A percentile compares a stretch with the other conserved stretches of the same genome.
These are phyloP conservation scores for Ceratocystis alfenasii DNA, from an alignment of 2,329 filamentous ascomycete genomes.

Conservation along the genomic window DNA sequence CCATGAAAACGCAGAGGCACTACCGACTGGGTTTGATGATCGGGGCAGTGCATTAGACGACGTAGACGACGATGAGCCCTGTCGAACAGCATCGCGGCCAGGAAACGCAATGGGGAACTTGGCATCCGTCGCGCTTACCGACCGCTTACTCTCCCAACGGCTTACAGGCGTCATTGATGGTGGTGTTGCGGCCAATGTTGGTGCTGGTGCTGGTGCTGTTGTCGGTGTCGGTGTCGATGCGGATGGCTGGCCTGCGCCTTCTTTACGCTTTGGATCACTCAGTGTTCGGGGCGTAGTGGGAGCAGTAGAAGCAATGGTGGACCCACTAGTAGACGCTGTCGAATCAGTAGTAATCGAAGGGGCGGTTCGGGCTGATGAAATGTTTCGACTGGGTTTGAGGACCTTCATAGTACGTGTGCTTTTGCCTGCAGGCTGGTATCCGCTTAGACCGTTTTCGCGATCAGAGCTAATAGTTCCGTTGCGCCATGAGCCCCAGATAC, in stretches of 20 bases:
- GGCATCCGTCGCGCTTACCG: constrained; percentile 17
- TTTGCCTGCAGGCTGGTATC: constrained; percentile 57
- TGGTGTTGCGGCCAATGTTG: constrained; percentile 6
- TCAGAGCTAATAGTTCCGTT: constrained; percentile 44
- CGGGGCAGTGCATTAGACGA: constrained; percentile 34
- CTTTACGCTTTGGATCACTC: constrained; percentile 33
- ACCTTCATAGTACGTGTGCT: constrained; percentile 73
- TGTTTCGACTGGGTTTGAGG: constrained; percentile 62
- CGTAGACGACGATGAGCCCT: constrained; percentile 33
- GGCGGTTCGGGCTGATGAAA: constrained; percentile 39
- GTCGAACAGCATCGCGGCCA: constrained; percentile 42
- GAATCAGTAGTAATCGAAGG: not conserved
- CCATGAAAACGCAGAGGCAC: constrained; percentile 91
- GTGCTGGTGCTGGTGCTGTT: not conserved
- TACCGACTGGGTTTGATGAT: constrained; percentile 71
- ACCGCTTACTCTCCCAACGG: constrained; percentile 24
- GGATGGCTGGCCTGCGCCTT: constrained; percentile 9
- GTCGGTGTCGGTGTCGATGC: not conserved
- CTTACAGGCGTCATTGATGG: constrained; percentile 2
- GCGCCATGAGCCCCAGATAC: constrained; percentile 62
- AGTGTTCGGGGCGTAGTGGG: constrained; percentile 25
- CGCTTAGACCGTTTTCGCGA: constrained; percentile 36
- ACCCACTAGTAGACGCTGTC: not conserved
- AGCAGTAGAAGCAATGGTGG: constrained; percentile 23
- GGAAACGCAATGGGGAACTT: constrained; percentile 23